Evolutionary conservation across 139 green algal species (phyloP), one percentile per base, ranked within the genome.

Genomic region (Coelastrella sp.): DNA sequence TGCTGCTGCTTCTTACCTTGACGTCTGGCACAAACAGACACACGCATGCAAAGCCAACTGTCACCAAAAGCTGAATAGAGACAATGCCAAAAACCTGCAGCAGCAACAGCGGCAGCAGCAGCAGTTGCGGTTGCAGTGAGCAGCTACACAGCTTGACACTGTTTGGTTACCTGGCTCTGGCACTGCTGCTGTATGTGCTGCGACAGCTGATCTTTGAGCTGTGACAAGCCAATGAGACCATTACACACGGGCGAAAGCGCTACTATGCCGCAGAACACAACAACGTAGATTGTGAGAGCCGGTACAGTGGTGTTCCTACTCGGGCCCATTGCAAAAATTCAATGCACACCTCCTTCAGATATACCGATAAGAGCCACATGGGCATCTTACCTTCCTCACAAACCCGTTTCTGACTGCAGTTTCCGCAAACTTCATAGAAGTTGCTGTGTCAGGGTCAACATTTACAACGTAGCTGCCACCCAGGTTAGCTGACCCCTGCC

Each of bases 21-120:
- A 96, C 72, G 0, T 91, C 82, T 7, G 84, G 15, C 7, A 95
- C 91, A 49, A 92, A 95, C 15, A 95, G 87, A 89, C 94, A 96
- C 9, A 88, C 82, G 61, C 79, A 84, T 6, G 93, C 84, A 57
- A 95, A 86, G 78, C 91, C 93, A 4, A 94, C 80, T 8, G 94
- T 96, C 76, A 96, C 78, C 5, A 70, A 73, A 66, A 96, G 93
- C 92, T 95, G 90, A 15, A 94, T 4, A 4, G 87, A 25, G 25
- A 96, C 92, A 6, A 96, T 91, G 27, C 63, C 76, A 89, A 93
- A 93, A 75, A 91, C 85, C 75, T 90, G 63, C 82, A 78, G 11
- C 59, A 74, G 25, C 82, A 87, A 76, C 22, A 49, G 7, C 19
- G 49, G 20, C 78, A 84, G 6, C 78, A 61, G 7, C 17, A 49